phyloP scores from a whole-genome alignment of 805 yeast genomes.

The Ogataea henricii region DNA sequence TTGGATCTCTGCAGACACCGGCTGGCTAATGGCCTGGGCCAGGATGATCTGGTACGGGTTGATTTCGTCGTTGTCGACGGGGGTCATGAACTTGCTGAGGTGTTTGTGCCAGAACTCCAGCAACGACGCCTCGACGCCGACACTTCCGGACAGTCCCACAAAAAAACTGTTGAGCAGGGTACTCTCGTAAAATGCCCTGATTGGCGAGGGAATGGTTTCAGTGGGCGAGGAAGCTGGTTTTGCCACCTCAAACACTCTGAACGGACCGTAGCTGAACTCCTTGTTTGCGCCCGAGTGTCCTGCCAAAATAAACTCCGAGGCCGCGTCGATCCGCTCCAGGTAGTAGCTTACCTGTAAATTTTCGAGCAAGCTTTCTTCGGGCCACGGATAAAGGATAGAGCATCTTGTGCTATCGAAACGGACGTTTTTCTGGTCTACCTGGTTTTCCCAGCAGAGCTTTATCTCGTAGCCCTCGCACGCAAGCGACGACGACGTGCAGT shows the following conservation, averaged over 20 bases:
- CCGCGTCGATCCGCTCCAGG: constrained; percentile 1
- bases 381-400: background rate
- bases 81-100: constrained; percentile 3
- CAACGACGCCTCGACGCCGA: background rate
- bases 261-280: constrained; percentile 1
- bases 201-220: background rate
- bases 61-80: background rate
- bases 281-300: background rate
- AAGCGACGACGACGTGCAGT: background rate
- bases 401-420: background rate
- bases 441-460: constrained; percentile 2
- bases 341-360: background rate
- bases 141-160: background rate
- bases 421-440: background rate
- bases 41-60: constrained; percentile 2
- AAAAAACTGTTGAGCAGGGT: background rate
- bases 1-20: background rate
- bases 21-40: background rate
- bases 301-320: background rate
- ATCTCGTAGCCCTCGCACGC: constrained; percentile 4
- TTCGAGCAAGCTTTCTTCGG: background rate
- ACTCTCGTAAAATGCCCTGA: background rate
- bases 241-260: background rate
- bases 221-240: background rate
- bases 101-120: constrained; percentile 3